Evolutionary conservation across 2,329 filamentous ascomycete species (phyloP).

Genomic region (Cladophialophora psammophila): DNA sequence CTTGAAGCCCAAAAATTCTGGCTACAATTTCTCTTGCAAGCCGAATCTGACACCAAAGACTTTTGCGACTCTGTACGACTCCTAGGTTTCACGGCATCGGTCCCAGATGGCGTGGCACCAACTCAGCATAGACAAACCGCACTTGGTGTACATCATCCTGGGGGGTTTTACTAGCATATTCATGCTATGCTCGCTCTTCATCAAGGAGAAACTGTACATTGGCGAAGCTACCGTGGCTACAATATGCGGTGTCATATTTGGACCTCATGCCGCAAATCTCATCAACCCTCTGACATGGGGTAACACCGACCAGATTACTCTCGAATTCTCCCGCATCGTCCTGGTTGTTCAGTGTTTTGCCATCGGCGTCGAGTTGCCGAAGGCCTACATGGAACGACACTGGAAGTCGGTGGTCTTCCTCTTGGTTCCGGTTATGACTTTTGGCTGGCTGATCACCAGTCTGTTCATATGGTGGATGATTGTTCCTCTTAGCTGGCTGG

Average conservation of each 20-base stretch:
- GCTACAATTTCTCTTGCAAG: conserved; percentile 9
- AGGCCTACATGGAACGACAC: conserved; percentile 91
- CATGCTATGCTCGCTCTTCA: conserved; percentile 97
- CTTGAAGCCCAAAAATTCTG: conserved; percentile 18
- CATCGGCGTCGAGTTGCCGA: conserved; percentile 74
- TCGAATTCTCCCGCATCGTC: conserved; percentile 75
- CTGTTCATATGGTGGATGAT: conserved; percentile 95
- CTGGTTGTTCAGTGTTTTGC: conserved; percentile 77
- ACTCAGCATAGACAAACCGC: conserved; percentile 80
- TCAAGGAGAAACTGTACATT: conserved; percentile 98
- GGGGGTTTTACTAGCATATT: conserved; percentile 97
- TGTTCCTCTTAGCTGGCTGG: conserved; percentile 80
- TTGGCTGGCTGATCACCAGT: conserved; percentile 82
- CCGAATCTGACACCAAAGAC: background rate
- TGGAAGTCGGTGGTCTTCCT: conserved; percentile 92
- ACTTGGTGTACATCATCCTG: conserved; percentile 97
- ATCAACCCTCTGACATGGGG: conserved; percentile 70
- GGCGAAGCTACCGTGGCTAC: conserved; percentile 94
- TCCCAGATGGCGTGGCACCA: conserved; percentile 59
- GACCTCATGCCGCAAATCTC: conserved; percentile 70
- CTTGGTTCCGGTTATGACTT: conserved; percentile 95
- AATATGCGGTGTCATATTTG: conserved; percentile 73
- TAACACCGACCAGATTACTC: conserved; percentile 71
- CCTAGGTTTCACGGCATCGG: background rate
- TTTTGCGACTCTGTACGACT: conserved; percentile 4